Evolutionary conservation across 192 early-diverging fungal species (phyloP).

Genomic region (Chytriomyces sp.): DNA sequence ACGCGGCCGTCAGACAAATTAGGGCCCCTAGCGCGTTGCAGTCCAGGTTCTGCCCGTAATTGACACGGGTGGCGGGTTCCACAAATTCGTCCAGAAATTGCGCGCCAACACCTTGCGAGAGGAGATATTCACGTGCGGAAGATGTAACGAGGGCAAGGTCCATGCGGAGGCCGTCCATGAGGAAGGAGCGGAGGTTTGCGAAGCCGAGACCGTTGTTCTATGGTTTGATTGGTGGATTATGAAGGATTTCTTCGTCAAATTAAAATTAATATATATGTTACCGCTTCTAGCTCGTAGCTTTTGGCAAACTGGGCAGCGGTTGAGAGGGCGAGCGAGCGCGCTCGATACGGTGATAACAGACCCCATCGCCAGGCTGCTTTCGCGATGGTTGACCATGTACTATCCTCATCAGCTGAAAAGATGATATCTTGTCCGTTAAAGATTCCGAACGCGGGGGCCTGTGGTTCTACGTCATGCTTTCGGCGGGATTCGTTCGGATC

Average conservation of each 20-base stretch:
- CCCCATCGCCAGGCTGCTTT: conserved; percentile 50
- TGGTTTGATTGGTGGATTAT: no score
- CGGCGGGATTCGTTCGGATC: not conserved
- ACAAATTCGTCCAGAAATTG: conserved; percentile 55
- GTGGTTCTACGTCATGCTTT: not conserved
- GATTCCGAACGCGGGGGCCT: conserved; percentile 28
- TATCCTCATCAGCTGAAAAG: not conserved
- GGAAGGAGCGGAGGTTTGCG: no score
- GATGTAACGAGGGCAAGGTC: conserved; percentile 30
- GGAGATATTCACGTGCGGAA: conserved; percentile 44
- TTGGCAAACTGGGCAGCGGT: conserved; percentile 35
- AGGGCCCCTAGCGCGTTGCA: conserved; percentile 58
- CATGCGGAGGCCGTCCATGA: conserved; percentile 36
- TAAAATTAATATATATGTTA: not conserved
- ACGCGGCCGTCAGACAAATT: conserved; percentile 56
- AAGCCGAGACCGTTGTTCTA: no score
- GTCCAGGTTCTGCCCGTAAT: conserved; percentile 64
- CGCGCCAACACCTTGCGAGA: conserved; percentile 34
- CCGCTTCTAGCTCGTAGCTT: conserved; percentile 50
- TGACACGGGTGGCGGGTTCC: conserved; percentile 60
- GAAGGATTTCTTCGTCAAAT: no score
- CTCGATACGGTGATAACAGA: conserved; percentile 8
- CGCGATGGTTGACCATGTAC: not conserved
- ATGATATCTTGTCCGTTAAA: conserved; percentile 7
- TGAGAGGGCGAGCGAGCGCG: conserved; percentile 7